These are phyloP conservation scores for Hysterium pulicare DNA, from an alignment of 2,329 filamentous ascomycete genomes.

Conservation along the genomic window DNA sequence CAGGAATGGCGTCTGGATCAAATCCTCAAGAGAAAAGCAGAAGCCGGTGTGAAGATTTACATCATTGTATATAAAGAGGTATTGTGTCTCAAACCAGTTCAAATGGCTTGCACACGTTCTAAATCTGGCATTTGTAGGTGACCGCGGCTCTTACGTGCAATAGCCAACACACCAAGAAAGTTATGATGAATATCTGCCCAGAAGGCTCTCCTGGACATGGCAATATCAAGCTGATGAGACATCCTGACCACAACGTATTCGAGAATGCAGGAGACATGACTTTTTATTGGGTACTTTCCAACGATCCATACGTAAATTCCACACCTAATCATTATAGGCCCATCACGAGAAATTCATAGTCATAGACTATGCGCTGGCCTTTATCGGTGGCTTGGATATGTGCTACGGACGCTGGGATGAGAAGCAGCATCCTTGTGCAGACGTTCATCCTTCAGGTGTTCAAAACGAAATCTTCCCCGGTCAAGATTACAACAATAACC, in stretches of 20 bases:
- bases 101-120: neutral
- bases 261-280: conserved; percentile 95
- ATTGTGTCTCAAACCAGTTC: conserved; percentile 7
- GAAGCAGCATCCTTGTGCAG: conserved; percentile 78
- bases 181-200: conserved; percentile 73
- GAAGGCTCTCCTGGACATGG: conserved; percentile 77
- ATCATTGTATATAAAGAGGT: conserved; percentile 88
- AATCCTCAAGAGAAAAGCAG: conserved; percentile 80
- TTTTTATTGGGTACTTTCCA: conserved; percentile 70
- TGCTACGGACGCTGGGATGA: conserved; percentile 96
- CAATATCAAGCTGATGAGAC: conserved; percentile 85
- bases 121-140: conserved; percentile 18
- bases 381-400: conserved; percentile 89
- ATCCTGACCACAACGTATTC: conserved; percentile 92
- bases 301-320: neutral
- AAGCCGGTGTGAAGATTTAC: conserved; percentile 91
- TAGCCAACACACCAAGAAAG: conserved; percentile 87
- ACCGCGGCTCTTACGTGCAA: conserved; percentile 72
- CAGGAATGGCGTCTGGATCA: conserved; percentile 87
- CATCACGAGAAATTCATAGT: conserved; percentile 98
- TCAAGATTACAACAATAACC: conserved; percentile 97
- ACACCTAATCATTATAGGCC: conserved; percentile 48
- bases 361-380: conserved; percentile 85
- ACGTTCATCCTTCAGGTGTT: conserved; percentile 81
- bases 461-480: conserved; percentile 86